Base-by-base conservation (phyloP, 108 stramenopile species). In the Fistulifera pelliculosa region DNA sequence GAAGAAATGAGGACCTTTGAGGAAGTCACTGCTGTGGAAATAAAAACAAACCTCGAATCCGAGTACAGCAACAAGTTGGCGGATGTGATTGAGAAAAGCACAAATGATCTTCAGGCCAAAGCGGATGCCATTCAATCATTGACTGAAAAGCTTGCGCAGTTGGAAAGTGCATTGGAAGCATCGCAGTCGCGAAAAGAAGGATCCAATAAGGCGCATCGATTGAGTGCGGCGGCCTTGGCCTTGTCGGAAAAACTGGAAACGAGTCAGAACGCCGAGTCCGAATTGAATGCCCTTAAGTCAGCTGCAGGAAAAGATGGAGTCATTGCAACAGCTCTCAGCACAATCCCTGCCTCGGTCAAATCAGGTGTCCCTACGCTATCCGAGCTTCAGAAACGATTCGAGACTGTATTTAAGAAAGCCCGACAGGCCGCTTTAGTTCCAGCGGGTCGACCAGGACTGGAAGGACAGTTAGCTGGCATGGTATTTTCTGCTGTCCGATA, bases 341-440 rank as follows among this genome's bases (percentile, higher is more conserved):
- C 65, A 69, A 68, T 83, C 38, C 85, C 68, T 41, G 49, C 21
- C 27, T 66, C 73, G 38, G 68, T 77, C 25, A 50, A 65, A 15
- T 55, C 63, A 2, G 90, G 85, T 25, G 66, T 86, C 17, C 64
- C 75, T 22, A 88, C 85, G 14, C 38, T 92, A 47, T 62, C 76
- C 27, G 86, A 86, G 40, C 66, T 92, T 54, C 90, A 92, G 56
- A 63, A 68, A 1, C 53, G 38, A 18, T 92, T 87, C 67, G 80
- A 86, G 27, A 57, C 69, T n/a, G 70, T 75, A 38, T 68, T 84
- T 55, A 49, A 31, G 2, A 66, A 73, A 47, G 68, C 77, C 56
- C 74, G 84, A 16, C 67, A 78, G 60, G 88, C 84, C 26, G 79
- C 82, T 19, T 62, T 81, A 54, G 81, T 90, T n/a, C 88, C 88